Base-by-base conservation (phyloP, 1,139 yeast genomes). In the Trichomonascaceae sp. region DNA sequence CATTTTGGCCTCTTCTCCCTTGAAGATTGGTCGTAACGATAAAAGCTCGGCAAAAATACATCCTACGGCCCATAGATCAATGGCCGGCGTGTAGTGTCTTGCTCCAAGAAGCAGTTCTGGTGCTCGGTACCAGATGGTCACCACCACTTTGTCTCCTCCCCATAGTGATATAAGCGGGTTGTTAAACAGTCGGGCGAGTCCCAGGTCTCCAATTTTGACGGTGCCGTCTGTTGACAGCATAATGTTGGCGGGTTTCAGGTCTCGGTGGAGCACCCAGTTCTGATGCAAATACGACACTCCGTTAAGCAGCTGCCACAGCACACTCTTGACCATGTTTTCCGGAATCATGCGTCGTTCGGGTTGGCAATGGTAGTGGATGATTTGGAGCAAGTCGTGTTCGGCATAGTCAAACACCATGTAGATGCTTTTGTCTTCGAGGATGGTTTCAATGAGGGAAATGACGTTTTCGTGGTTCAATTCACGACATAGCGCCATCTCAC, bases 121-220 rank as follows among this genome's bases (percentile, higher is more conserved):
- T 0, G 98, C 96, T 43, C 98, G 67, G 55, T 89, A 89, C 98
- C 98, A 89, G 40, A 89, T 89, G 0, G 98, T 89, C 6, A 89
- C 98, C 35, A 89, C 98, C 14, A 92, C 96, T 57, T 89, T 89
- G 57, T 89, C 98, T 22, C 97, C 97, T 8, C 92, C 72, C 50
- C 81, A 89, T 17, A 92, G 64, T 29, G 93, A 76, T 51, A 89
- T 97, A 27, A 89, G 56, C 9, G 94, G 93, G 47, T 84, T 82
- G 44, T 79, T 78, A 58, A 87, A 89, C 46, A 82, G 74, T 40
- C 98, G 67, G 0, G 98, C 98, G 28, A 89, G 65, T 1, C 99
- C 99, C 46, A 89, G 67, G 59, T 89, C 98, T 20, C 97, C 99
- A 43, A 92, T 85, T 53, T 89, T 92, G 14, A 89, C 93, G 16